Conservation (phyloP, 192 early-diverging fungal genomes). For the Geranomyces variabilis region DNA sequence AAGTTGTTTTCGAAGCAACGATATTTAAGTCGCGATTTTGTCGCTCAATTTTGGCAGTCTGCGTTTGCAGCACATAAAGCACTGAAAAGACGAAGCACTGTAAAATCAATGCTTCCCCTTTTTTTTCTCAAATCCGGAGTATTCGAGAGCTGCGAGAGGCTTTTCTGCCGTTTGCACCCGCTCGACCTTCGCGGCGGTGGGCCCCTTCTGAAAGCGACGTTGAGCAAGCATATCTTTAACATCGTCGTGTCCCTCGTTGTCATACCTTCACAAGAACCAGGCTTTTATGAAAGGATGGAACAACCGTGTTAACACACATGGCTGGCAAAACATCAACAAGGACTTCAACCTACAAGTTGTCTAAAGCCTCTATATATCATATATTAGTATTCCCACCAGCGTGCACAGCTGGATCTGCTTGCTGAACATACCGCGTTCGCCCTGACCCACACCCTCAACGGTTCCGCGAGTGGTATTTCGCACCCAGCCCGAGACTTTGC, state of each 20-base stretch:
- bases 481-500: conserved; percentile 36
- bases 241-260: background rate
- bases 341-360: conserved; percentile 4
- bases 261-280: background rate
- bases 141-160: background rate
- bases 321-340: too few species aligned
- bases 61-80: background rate
- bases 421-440: background rate
- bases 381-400: too few species aligned
- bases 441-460: conserved; percentile 40
- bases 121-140: conserved; percentile 8
- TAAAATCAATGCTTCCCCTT: conserved; percentile 5
- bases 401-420: too few species aligned
- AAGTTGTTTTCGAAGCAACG: background rate
- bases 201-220: background rate
- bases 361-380: background rate
- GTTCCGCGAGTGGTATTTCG: conserved; percentile 28
- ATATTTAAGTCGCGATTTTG: background rate
- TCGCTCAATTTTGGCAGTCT: background rate
- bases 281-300: too few species aligned
- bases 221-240: background rate
- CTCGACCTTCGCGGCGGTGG: background rate
- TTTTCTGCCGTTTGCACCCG: background rate
- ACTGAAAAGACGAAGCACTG: too few species aligned
- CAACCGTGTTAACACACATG: too few species aligned